These are phyloP conservation scores for Boehmeria nivea DNA, from an alignment of 306 rosid genomes.

Conservation along the genomic window DNA sequence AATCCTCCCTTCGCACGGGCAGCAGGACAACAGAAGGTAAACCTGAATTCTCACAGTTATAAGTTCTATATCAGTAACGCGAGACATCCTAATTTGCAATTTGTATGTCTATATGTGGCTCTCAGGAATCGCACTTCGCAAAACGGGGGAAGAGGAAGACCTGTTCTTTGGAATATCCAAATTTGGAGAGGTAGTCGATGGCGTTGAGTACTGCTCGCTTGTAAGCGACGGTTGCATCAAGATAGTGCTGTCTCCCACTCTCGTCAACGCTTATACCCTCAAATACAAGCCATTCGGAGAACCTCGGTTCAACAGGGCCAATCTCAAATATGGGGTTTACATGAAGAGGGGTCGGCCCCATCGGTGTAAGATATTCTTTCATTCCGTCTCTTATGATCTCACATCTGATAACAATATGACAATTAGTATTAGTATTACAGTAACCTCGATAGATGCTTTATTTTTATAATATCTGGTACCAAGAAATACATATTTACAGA, in stretches of 20 bases:
- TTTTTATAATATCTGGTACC: no score
- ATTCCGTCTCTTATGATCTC: constrained; percentile 86
- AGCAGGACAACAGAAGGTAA: constrained; percentile 67
- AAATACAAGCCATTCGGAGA: constrained; percentile 85
- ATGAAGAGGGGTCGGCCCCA: constrained; percentile 90
- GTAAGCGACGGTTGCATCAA: constrained; percentile 79
- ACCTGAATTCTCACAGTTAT: constrained; percentile 33
- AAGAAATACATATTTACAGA: no score
- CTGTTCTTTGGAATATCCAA: constrained; percentile 84
- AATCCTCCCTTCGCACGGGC: constrained; percentile 83
- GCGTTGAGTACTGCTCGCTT: constrained; percentile 74
- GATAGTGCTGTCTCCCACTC: constrained; percentile 75
- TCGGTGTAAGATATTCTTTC: constrained; percentile 95
- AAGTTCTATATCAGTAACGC: constrained; percentile 5
- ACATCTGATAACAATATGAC: constrained; percentile 37
- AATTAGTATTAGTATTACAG: no score
- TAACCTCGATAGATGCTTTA: no score
- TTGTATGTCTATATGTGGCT: constrained; percentile 1
- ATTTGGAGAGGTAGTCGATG: constrained; percentile 69
- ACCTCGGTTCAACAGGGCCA: constrained; percentile 87
- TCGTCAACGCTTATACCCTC: constrained; percentile 86
- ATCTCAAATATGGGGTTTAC: constrained; percentile 88
- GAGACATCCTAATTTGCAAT: constrained; percentile 1
- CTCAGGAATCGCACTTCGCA: background rate
- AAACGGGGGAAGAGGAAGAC: constrained; percentile 17